Evolutionary conservation across 2,329 filamentous ascomycete species (phyloP).

Genomic region (Fusarium cyanostomum): DNA sequence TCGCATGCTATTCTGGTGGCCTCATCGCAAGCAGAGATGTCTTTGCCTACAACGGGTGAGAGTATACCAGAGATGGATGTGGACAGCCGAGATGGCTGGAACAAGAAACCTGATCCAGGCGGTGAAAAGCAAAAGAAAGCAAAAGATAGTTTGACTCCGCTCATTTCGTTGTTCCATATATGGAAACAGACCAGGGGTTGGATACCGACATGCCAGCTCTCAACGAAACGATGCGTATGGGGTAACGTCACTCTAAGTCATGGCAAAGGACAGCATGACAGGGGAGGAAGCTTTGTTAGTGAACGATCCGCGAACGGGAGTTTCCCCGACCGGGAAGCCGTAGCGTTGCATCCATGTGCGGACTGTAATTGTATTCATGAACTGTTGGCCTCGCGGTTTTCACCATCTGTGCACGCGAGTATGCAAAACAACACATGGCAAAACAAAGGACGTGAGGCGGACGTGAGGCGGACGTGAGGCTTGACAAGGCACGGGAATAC

Average conservation of each 20-base stretch:
- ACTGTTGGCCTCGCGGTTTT: not conserved
- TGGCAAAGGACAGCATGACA: slow-evolving; percentile 14
- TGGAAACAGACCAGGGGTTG: slow-evolving; percentile 30
- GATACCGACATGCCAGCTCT: slow-evolving; percentile 29
- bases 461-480: not conserved
- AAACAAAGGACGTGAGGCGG: too few relatives aligned
- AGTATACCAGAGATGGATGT: not conserved
- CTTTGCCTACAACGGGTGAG: too few relatives aligned
- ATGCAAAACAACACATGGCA: not conserved
- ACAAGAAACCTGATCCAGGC: slow-evolving; percentile 3
- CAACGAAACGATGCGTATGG: slow-evolving; percentile 21
- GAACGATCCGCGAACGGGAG: slow-evolving; percentile 5
- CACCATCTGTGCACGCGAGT: not conserved
- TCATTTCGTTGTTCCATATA: slow-evolving; percentile 33
- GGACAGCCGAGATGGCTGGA: slow-evolving; percentile 6
- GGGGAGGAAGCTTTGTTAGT: not conserved
- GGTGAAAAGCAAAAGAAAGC: slow-evolving; percentile 21
- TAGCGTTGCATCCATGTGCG: slow-evolving; percentile 1
- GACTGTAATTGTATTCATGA: not conserved
- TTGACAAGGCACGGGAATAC: not conserved
- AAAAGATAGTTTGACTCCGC: slow-evolving; percentile 9
- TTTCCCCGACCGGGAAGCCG: slow-evolving; percentile 2
- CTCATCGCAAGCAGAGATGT: not conserved
- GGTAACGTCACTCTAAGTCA: slow-evolving; percentile 35
- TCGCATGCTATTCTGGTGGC: not conserved